A percentile compares a stretch with the other conserved stretches of the same genome.
Evolutionary conservation across 306 rosid genomes (phyloP).

Genomic region (Cicer chorassanicum): DNA sequence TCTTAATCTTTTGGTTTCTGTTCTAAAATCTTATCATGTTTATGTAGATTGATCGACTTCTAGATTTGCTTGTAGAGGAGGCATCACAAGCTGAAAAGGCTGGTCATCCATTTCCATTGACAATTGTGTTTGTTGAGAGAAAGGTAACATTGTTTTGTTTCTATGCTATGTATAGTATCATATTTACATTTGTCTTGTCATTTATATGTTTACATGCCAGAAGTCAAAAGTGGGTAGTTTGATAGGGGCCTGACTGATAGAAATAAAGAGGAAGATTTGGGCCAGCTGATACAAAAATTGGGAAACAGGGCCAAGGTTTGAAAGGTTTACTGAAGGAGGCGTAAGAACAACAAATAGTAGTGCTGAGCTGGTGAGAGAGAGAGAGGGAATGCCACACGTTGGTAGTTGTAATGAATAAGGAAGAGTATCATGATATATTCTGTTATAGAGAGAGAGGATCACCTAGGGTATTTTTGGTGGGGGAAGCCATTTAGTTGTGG

Average conservation of each 20-base stretch:
- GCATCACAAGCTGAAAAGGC: conserved; percentile 71
- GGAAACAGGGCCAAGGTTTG: background rate
- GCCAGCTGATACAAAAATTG: background rate
- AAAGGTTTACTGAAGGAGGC: background rate
- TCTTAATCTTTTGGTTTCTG: conserved; percentile 29
- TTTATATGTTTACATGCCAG: conserved; percentile 15
- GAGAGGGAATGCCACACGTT: background rate
- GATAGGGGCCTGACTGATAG: conserved; percentile 3
- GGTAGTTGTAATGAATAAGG: conserved; percentile 3
- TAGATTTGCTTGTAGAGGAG: conserved; percentile 81
- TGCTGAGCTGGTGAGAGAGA: background rate
- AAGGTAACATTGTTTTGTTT: conserved; percentile 56
- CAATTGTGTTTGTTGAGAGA: conserved; percentile 89
- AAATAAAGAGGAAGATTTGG: background rate
- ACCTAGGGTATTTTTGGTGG: background rate
- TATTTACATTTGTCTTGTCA: conserved; percentile 18
- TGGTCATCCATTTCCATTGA: conserved; percentile 75
- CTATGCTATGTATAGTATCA: conserved; percentile 29
- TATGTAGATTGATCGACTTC: conserved; percentile 78
- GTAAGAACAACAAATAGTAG: background rate
- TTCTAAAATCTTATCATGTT: conserved; percentile 36
- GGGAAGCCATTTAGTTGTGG: background rate
- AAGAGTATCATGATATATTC: background rate
- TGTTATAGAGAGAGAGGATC: background rate
- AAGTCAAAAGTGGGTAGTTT: conserved; percentile 26